Conservation (phyloP, 176 grass and related monocot species). For the Pharus latifolius region DNA sequence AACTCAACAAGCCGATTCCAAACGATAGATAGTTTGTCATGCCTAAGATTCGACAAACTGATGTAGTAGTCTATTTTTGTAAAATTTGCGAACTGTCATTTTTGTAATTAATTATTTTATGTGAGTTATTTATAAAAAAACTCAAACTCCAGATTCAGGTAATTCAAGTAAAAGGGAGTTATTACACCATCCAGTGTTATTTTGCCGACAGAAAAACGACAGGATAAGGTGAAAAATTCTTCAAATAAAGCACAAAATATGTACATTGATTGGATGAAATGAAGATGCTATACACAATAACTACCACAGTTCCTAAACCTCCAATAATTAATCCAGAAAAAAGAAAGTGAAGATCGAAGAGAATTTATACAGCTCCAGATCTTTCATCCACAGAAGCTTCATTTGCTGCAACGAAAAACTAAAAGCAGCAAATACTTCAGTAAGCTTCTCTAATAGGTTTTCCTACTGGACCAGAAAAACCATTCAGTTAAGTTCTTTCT, state of each 20-base stretch:
- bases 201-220: too few relatives aligned
- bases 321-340: not conserved
- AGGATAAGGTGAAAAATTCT: not conserved
- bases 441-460: not conserved
- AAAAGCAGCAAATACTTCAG: constrained; percentile 5
- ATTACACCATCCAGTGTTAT: too few relatives aligned
- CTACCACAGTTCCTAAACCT: constrained; percentile 1
- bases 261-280: constrained; percentile 11
- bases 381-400: constrained; percentile 10
- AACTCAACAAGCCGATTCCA: too few relatives aligned
- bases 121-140: too few relatives aligned
- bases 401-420: constrained; percentile 12
- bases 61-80: too few relatives aligned
- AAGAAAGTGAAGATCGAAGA: not conserved
- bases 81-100: too few relatives aligned
- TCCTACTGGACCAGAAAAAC: not conserved
- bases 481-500: not conserved
- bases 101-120: too few relatives aligned
- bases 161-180: too few relatives aligned
- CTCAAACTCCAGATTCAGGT: too few relatives aligned
- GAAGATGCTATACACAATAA: constrained; percentile 21
- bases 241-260: constrained; percentile 13
- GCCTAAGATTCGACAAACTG: too few relatives aligned
- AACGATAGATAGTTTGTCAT: too few relatives aligned
- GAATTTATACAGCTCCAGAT: constrained; percentile 16